These are phyloP conservation scores for Ulota crispa DNA, from an alignment of 225 moss, liverwort and hornwort species.

Conservation along the genomic window DNA sequence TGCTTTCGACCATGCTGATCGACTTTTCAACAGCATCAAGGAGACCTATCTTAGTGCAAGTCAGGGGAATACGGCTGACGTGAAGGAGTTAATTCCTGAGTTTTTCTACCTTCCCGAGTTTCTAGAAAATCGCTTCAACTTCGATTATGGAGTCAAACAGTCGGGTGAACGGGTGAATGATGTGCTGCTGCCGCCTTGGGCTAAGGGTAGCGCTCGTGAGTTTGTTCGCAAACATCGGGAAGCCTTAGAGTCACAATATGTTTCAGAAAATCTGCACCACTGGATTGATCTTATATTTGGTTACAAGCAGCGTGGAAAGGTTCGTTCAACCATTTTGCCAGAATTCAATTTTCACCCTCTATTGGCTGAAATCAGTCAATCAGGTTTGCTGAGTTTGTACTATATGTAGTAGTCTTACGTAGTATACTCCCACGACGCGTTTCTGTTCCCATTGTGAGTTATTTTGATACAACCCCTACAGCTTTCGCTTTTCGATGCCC, in stretches of 20 bases:
- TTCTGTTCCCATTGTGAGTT: background rate
- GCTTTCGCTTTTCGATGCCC: background rate
- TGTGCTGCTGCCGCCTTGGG: constrained; percentile 90
- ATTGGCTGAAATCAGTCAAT: background rate
- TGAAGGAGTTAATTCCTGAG: constrained; percentile 90
- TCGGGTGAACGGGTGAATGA: constrained; percentile 87
- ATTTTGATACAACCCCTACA: background rate
- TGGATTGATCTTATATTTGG: constrained; percentile 97
- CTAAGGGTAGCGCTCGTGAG: constrained; percentile 86
- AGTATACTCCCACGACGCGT: background rate
- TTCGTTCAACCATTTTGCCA: constrained; percentile 16
- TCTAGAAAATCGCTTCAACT: constrained; percentile 77
- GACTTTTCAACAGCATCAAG: constrained; percentile 82
- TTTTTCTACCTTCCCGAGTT: constrained; percentile 92
- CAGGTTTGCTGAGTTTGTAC: background rate
- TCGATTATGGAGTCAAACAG: constrained; percentile 83
- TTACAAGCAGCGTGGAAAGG: constrained; percentile 84
- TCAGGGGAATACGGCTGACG: constrained; percentile 90
- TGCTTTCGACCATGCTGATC: constrained; percentile 87
- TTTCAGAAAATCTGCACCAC: constrained; percentile 88
- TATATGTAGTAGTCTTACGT: background rate
- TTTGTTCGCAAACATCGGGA: constrained; percentile 87
- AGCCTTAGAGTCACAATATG: constrained; percentile 91
- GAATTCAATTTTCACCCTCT: background rate
- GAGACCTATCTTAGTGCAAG: constrained; percentile 97